Evolutionary conservation across 2,329 filamentous ascomycete species (phyloP), one percentile per base, ranked within the genome.

Genomic region (Tolypocladium album): DNA sequence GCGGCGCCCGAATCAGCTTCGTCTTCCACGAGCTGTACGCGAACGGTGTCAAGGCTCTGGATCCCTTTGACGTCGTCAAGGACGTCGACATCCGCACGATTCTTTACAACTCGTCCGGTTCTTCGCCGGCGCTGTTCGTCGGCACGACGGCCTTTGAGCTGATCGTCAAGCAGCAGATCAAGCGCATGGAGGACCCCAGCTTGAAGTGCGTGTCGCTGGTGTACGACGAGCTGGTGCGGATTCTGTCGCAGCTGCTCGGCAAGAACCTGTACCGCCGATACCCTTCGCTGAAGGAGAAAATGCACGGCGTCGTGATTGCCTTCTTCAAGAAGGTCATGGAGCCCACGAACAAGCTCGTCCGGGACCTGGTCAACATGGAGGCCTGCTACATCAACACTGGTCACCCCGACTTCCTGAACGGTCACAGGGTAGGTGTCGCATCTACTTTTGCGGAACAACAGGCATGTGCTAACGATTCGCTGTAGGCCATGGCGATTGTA

Each of bases 261-360:
- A 99, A 97, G 81, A 83, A 88, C 67, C 80, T 96, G 56, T 99
- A 96, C 82, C 86, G 93, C 63, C 85, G 94, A 62, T 99, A 99
- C 71, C 94, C 94, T n/a, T 78, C 81, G 64, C 81, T 99, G 59
- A 97, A 97, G 82, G 94, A 99, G 80, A 97, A 96, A 78, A 90
- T 99, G 75, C 92, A 99, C 74, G 81, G 82, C 15, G 92, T 96
- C 17, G 93, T 97, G 57, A 94, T 99, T 67, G 70, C 79, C 12
- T 99, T 99, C 77, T 97, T 97, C 82, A 97, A 97, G 79, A 96
- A 96, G 79, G 88, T 91, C 59, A 96, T 97, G 90, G 92, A 97
- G 59, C 94, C 94, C 8, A 96, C 94, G 43, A 97, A 97, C 79
- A 97, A 97, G 82, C 83, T 99, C 56, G 94, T 99, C 60, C 87